Evolutionary conservation across 2,329 filamentous ascomycete species (phyloP), one percentile per base, ranked within the genome.

Genomic region (Apiospora rasikravindrae): DNA sequence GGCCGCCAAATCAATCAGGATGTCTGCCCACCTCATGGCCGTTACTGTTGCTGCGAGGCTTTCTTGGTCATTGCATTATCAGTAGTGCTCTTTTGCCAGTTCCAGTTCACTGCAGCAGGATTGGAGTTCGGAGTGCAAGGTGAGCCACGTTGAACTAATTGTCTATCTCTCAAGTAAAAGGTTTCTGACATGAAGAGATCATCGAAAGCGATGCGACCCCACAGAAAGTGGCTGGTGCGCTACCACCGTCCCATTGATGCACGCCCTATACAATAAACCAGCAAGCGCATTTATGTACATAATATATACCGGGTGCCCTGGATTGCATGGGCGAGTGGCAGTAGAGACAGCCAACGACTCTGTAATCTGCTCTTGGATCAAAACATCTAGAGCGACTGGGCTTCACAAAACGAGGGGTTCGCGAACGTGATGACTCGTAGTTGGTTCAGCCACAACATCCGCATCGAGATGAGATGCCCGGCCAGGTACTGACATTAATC

Each of bases 1-100:
- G 73, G 91, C 89, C 76, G 91, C 90, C 77, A 93, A 85, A 84
- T 95, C 93, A 80, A 95, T 85, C 74, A 86, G 84, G 79, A 87
- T 89, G 83, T 89, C 91, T 83, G 88, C 89, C 87, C 90, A 84
- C 81, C 88, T 84, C 89, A 91, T 91, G 73, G 74, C 75, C 73
- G 68, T 73, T 67, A 70, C 69, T 74, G 33, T 64, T 64, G 57
- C 29, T 40, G 19, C 22, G 19, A 40, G 22, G 33, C 57, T 64
- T n/a, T n/a, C 57, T 40, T 64, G 57, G 57, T 64, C 57, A 64
- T 64, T 64, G 29, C 57, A 64, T 64, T 24, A 14, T 40, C 16
- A 22, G 8, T 7, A 8, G 45, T 19, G 45, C 45, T 49, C 45
- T 49, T 49, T 7, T 49, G 22, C 45, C 19, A n/a, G 22, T 49